Evolutionary conservation across 495 filamentous ascomycete genomes (phyloP).

Genomic region (Pyrenula aspistea): DNA sequence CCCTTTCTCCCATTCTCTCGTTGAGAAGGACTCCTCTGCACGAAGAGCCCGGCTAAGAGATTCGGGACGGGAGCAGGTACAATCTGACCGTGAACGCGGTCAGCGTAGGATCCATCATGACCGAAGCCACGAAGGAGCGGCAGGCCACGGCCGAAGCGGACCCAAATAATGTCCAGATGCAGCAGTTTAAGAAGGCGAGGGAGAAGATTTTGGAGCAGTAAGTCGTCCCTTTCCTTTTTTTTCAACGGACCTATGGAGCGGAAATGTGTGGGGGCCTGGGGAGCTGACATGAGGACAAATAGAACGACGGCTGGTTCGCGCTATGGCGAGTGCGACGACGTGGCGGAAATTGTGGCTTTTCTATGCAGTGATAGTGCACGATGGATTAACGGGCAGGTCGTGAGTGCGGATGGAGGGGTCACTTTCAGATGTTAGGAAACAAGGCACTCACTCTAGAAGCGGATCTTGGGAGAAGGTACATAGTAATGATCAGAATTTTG

Average conservation of each 20-base stretch:
- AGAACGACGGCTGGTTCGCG: constrained; percentile 3
- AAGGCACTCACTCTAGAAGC: too few species aligned
- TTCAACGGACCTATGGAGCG: too few species aligned
- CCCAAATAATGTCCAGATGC: neutral
- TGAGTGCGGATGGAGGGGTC: constrained; percentile 2
- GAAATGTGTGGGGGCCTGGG: too few species aligned
- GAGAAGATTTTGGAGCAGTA: neutral
- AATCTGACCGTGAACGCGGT: neutral
- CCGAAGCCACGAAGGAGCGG: neutral
- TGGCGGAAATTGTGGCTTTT: constrained; percentile 8
- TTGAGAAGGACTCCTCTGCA: neutral
- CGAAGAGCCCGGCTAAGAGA: too few species aligned
- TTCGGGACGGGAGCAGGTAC: too few species aligned
- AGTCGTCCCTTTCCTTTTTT: neutral
- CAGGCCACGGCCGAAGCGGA: neutral
- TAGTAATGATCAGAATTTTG: too few species aligned
- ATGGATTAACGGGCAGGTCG: constrained; percentile 6
- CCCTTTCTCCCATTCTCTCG: neutral
- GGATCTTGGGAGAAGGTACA: too few species aligned
- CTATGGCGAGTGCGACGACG: constrained; percentile 8
- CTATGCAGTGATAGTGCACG: constrained; percentile 4
- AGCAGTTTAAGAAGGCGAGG: neutral
- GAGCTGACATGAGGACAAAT: too few species aligned
- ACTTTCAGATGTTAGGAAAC: neutral
- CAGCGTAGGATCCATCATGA: neutral